These are phyloP conservation scores for Aspergillus alliaceus DNA, from an alignment of 2,329 filamentous ascomycete species.

Conservation along the genomic window DNA sequence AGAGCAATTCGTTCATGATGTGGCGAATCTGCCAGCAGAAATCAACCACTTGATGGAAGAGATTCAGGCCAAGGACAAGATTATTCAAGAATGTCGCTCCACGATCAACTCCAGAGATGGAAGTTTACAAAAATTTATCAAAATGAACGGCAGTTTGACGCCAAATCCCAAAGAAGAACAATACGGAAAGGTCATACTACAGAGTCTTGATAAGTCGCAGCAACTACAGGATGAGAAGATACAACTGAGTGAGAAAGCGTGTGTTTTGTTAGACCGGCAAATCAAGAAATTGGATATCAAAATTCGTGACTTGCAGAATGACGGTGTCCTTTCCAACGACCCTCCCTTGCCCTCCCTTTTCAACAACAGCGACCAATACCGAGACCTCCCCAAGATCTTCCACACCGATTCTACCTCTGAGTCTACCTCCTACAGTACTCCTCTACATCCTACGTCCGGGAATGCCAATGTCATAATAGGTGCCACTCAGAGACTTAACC, in stretches of 20 bases:
- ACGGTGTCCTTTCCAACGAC: slow-evolving; percentile 60
- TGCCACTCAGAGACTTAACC: slow-evolving; percentile 51
- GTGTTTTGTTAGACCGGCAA: slow-evolving; percentile 61
- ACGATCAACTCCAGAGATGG: slow-evolving; percentile 59
- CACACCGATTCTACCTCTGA: slow-evolving; percentile 49
- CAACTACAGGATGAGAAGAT: slow-evolving; percentile 64
- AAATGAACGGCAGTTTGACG: slow-evolving; percentile 60
- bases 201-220: slow-evolving; percentile 59
- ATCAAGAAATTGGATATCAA: slow-evolving; percentile 64
- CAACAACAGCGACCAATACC: slow-evolving; percentile 46
- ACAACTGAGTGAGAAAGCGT: slow-evolving; percentile 60
- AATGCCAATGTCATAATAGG: slow-evolving; percentile 55
- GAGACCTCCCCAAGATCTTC: slow-evolving; percentile 49
- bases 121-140: slow-evolving; percentile 66
- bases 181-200: slow-evolving; percentile 57
- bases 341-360: slow-evolving; percentile 61
- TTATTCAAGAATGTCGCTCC: slow-evolving; percentile 58
- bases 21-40: slow-evolving; percentile 61
- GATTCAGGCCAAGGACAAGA: slow-evolving; percentile 64
- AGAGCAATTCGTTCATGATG: slow-evolving; percentile 67
- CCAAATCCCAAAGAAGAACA: slow-evolving; percentile 64
- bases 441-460: slow-evolving; percentile 56
- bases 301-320: slow-evolving; percentile 58
- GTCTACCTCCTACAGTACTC: slow-evolving; percentile 43
- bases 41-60: slow-evolving; percentile 67